Conservation (phyloP, 176 grass and related monocot genomes). For the Bolboschoenus planiculmis region DNA sequence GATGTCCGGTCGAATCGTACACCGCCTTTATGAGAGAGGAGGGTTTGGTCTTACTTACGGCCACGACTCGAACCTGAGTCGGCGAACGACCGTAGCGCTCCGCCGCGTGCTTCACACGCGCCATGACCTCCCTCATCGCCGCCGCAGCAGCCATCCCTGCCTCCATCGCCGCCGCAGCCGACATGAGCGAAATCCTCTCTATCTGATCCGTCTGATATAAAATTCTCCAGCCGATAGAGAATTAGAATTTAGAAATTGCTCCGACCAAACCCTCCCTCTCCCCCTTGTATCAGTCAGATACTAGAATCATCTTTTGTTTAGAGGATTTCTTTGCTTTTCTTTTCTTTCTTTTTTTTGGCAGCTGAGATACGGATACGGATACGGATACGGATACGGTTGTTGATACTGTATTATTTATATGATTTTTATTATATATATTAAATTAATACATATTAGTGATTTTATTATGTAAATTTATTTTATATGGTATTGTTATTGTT, state of each 20-base stretch:
- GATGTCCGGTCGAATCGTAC: slow-evolving; percentile 69
- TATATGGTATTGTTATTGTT: too few species aligned
- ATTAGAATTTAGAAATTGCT: background rate
- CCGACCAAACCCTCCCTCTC: background rate
- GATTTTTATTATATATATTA: too few species aligned
- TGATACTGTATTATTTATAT: too few species aligned
- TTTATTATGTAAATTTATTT: too few species aligned
- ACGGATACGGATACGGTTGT: too few species aligned
- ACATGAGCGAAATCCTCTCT: background rate
- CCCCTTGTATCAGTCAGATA: background rate
- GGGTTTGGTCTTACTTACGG: slow-evolving; percentile 86
- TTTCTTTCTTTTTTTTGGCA: too few species aligned
- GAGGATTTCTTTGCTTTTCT: too few species aligned
- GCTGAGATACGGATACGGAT: too few species aligned
- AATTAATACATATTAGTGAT: too few species aligned
- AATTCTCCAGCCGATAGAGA: background rate
- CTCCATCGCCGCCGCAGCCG: slow-evolving; percentile 42
- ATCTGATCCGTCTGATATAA: background rate
- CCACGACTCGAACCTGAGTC: slow-evolving; percentile 56
- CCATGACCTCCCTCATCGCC: slow-evolving; percentile 58
- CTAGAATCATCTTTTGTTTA: background rate
- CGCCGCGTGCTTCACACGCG: slow-evolving; percentile 63
- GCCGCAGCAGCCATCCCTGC: slow-evolving; percentile 37
- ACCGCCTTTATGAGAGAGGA: slow-evolving; percentile 38
- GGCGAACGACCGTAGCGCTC: slow-evolving; percentile 43